phyloP scores from a whole-genome alignment of 257 asterid species.

The Plantago major region DNA sequence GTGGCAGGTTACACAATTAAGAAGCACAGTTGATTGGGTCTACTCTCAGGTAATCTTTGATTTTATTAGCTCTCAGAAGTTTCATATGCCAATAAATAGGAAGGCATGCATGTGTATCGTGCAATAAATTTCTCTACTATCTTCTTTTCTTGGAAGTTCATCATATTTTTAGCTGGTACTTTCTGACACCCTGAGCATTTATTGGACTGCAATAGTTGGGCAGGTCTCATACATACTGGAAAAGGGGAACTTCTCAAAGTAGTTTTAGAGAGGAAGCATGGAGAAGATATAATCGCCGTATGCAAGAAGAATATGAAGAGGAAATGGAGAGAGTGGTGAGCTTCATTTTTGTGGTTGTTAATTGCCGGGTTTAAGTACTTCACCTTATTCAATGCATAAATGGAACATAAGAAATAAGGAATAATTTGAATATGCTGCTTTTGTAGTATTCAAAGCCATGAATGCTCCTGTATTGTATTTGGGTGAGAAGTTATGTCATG shows the following conservation, averaged over 20 bases:
- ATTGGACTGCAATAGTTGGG: constrained; percentile 54
- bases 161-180: constrained; percentile 14
- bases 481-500: no score
- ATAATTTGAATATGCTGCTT: no score
- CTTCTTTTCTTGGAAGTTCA: background rate
- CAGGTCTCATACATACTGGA: constrained; percentile 67
- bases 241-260: constrained; percentile 50
- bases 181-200: constrained; percentile 33
- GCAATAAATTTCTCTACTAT: background rate
- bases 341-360: constrained; percentile 15
- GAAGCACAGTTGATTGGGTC: constrained; percentile 62
- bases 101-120: no score
- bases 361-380: constrained; percentile 3
- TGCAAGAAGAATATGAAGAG: constrained; percentile 95
- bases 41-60: constrained; percentile 54
- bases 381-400: constrained; percentile 5
- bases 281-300: constrained; percentile 72
- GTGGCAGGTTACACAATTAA: constrained; percentile 59
- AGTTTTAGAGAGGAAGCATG: constrained; percentile 74
- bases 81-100: background rate
- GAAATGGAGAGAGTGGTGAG: constrained; percentile 98
- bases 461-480: no score
- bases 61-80: constrained; percentile 15
- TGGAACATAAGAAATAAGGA: no score
- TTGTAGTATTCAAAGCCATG: no score